These are phyloP conservation scores for Sungouiella thailandica DNA, from an alignment of 805 yeast species.

Conservation along the genomic window DNA sequence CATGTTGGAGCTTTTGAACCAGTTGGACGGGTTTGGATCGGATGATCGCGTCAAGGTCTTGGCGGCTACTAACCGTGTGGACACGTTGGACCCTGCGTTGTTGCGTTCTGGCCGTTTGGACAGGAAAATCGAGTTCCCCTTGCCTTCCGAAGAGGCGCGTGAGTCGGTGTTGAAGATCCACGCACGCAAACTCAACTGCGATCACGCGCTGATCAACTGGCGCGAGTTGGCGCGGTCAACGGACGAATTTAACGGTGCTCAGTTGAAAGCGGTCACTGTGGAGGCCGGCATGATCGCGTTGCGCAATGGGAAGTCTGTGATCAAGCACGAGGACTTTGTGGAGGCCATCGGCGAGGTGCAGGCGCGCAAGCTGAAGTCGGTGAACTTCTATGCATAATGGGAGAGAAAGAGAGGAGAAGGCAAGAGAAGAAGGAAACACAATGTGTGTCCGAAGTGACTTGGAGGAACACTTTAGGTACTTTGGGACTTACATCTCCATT, in stretches of 20 bases:
- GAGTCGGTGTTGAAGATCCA: constrained; percentile 96
- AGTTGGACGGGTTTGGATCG: constrained; percentile 18
- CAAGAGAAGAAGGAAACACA: neutral
- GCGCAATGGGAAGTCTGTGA: constrained; percentile 86
- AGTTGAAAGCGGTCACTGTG: constrained; percentile 95
- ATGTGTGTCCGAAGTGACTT: too few relatives aligned
- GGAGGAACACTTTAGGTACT: too few relatives aligned
- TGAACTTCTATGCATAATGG: constrained; percentile 83
- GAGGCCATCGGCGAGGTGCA: constrained; percentile 98
- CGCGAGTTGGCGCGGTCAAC: constrained; percentile 96
- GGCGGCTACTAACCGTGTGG: constrained; percentile 19
- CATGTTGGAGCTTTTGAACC: constrained; percentile 19
- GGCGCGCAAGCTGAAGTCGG: constrained; percentile 92
- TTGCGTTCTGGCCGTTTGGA: constrained; percentile 20
- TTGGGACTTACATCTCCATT: too few relatives aligned
- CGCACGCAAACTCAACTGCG: constrained; percentile 94
- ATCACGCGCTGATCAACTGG: constrained; percentile 85
- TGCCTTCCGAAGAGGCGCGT: constrained; percentile 96
- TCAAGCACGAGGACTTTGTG: constrained; percentile 95
- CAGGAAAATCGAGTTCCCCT: constrained; percentile 69
- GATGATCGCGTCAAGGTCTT: constrained; percentile 41
- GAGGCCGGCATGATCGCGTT: constrained; percentile 99
- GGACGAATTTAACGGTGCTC: constrained; percentile 99
- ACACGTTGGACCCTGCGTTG: constrained; percentile 19
- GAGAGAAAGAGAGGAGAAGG: neutral